Base-by-base conservation (phyloP, 352 stramenopile species). In the Phytophthora pluvialis region DNA sequence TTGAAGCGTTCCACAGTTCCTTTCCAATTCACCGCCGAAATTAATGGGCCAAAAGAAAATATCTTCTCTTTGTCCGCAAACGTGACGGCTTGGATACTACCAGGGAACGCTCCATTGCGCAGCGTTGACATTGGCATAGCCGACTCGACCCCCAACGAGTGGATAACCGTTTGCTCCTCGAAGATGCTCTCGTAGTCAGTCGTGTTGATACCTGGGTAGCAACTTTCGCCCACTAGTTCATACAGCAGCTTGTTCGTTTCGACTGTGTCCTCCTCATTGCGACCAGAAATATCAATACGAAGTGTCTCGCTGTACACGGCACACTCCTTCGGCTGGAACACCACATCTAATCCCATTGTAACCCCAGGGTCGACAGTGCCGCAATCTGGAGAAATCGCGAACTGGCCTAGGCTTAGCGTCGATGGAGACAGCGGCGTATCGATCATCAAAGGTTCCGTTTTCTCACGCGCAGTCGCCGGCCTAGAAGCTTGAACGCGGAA, bases 141-240 rank as follows among this genome's bases (percentile, higher is more conserved):
- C 2, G 63, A 51, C 1, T 85, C 77, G 3, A 88, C 59, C 11
- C 74, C 78, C 38, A 98, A 72, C 0, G 84, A 88, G 3, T 72
- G 78, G 40, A 98, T 79, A 16, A 98, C 92, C 6, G 89, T 93
- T 62, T 98, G 95, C 75, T 98, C 95, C 66, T 98, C 95, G 54
- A 98, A 98, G 49, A 98, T 98, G 38, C 73, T 89, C 25, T 97
- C 79, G 38, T 77, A 97, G 54, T 98, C 89, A 10, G 64, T 81
- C 5, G 79, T 90, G 38, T 87, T 86, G 65, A 98, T 97, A 1
- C 84, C 90, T n/a, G 95, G 95, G n/a, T 92, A 93, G 72, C 94
- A 98, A 42, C 88, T 97, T 67, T 98, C 95, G 8, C 88, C 95
- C 11, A 95, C 71, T 6, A 98, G 54, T 51, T 98, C 94, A 55